Conservation (phyloP, 2,329 filamentous ascomycete genomes). For the Trichoderma sp. region DNA sequence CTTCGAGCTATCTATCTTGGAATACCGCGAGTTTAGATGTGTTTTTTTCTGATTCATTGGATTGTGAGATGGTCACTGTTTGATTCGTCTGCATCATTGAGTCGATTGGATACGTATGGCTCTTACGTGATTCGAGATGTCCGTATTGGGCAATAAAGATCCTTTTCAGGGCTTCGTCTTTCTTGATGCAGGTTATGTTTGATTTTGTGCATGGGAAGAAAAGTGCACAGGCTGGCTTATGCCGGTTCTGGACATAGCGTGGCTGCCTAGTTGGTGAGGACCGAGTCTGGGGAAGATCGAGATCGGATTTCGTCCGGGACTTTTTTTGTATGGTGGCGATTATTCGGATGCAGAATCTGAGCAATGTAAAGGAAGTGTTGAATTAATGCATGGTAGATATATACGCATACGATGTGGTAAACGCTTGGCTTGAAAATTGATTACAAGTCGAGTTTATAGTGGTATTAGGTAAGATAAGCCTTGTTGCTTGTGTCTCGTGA, state of each 20-base stretch:
- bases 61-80: background rate
- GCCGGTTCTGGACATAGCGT: slow-evolving; percentile 15
- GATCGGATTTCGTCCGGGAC: slow-evolving; percentile 11
- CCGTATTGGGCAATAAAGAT: background rate
- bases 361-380: background rate
- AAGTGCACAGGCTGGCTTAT: slow-evolving; percentile 9
- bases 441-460: background rate
- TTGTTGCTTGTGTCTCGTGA: background rate
- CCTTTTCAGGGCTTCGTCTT: background rate
- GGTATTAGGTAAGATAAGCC: background rate
- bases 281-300: slow-evolving; percentile 22
- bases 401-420: background rate
- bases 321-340: background rate
- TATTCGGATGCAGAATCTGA: background rate
- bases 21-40: background rate
- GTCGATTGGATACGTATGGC: background rate
- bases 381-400: too few species aligned
- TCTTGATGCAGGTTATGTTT: background rate
- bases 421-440: background rate
- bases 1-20: background rate
- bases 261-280: slow-evolving; percentile 14
- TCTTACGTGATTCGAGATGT: background rate
- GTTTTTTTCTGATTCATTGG: background rate
- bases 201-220: background rate
- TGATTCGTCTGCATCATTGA: background rate